Percentiles rank a stretch among this genome's conserved stretches.
phyloP scores from a whole-genome alignment of 192 early-diverging fungal genomes.

The Mortierella hygrophila region DNA sequence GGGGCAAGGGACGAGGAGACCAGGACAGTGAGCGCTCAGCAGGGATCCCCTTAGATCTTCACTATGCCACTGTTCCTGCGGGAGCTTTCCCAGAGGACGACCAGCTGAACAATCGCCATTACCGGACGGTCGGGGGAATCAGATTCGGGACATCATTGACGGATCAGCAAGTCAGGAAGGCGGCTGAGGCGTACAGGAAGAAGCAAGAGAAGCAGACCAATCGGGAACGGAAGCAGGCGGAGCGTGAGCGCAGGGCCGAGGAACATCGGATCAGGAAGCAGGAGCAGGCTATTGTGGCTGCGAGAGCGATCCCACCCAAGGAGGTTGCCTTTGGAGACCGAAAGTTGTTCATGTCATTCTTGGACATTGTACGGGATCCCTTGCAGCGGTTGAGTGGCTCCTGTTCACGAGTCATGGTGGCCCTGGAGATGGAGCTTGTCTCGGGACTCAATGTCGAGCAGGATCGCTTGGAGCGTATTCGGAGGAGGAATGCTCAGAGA shows the following conservation, averaged over 20 bases:
- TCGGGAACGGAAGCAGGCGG: conserved; percentile 23
- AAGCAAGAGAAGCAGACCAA: conserved; percentile 20
- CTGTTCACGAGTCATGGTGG: conserved; percentile 50
- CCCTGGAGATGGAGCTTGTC: conserved; percentile 46
- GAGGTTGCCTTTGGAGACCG: conserved; percentile 60
- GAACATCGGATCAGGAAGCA: conserved; percentile 11
- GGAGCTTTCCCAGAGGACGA: neutral
- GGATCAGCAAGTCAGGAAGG: conserved; percentile 32
- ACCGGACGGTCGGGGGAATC: neutral
- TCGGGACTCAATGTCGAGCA: conserved; percentile 45
- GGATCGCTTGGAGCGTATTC: conserved; percentile 52
- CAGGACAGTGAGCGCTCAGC: neutral
- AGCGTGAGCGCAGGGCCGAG: conserved; percentile 24
- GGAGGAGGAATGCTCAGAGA: conserved; percentile 36
- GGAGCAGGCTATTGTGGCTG: conserved; percentile 26
- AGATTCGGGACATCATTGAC: conserved; percentile 7
- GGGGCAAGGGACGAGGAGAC: conserved; percentile 9
- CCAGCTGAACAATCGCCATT: neutral
- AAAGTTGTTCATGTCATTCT: conserved; percentile 63
- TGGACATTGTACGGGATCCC: conserved; percentile 64
- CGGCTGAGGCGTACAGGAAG: conserved; percentile 30
- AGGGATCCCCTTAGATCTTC: neutral
- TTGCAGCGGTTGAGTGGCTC: conserved; percentile 57
- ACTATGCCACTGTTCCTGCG: conserved; percentile 21
- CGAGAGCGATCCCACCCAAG: conserved; percentile 43